Conservation (phyloP, 1,139 yeast genomes). For the Suhomyces atakaporum region DNA sequence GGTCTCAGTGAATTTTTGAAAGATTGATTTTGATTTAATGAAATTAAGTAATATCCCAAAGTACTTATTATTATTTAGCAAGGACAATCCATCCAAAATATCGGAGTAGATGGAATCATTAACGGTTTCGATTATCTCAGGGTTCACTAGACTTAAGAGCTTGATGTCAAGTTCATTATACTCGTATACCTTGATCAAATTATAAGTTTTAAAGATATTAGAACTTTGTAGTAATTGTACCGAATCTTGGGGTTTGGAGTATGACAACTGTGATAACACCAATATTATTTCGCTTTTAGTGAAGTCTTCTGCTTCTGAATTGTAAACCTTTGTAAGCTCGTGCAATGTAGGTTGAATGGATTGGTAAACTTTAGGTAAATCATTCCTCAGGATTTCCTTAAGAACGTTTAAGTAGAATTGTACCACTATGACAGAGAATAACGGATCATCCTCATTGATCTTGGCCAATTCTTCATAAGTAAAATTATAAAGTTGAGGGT, state of each 20-base stretch:
- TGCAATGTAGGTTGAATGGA: slow-evolving; percentile 18
- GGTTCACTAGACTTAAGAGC: slow-evolving; percentile 27
- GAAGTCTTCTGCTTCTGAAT: slow-evolving; percentile 9
- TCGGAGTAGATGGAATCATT: slow-evolving; percentile 13
- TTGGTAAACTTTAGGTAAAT: slow-evolving; percentile 11
- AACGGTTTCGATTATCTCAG: slow-evolving; percentile 19
- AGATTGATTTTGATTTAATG: slow-evolving; percentile 22
- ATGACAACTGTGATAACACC: slow-evolving; percentile 22
- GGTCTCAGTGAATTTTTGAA: slow-evolving; percentile 18
- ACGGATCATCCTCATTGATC: slow-evolving; percentile 25
- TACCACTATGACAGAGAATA: slow-evolving; percentile 27
- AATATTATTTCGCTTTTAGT: slow-evolving; percentile 20
- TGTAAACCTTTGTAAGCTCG: slow-evolving; percentile 11
- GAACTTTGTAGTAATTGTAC: slow-evolving; percentile 7
- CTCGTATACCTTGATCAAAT: slow-evolving; percentile 16
- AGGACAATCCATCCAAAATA: slow-evolving; percentile 21
- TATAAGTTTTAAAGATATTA: slow-evolving; percentile 26
- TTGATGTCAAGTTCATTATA: slow-evolving; percentile 23
- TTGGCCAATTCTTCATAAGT: slow-evolving; percentile 16
- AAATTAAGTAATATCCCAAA: slow-evolving; percentile 35
- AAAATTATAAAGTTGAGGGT: slow-evolving; percentile 16
- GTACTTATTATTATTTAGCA: slow-evolving; percentile 26
- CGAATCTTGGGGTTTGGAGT: slow-evolving; percentile 6
- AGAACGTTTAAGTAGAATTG: slow-evolving; percentile 32
- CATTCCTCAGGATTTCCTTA: slow-evolving; percentile 5